Base-by-base conservation (phyloP, 2,329 filamentous ascomycete genomes). In the Trichoderma lentiforme region DNA sequence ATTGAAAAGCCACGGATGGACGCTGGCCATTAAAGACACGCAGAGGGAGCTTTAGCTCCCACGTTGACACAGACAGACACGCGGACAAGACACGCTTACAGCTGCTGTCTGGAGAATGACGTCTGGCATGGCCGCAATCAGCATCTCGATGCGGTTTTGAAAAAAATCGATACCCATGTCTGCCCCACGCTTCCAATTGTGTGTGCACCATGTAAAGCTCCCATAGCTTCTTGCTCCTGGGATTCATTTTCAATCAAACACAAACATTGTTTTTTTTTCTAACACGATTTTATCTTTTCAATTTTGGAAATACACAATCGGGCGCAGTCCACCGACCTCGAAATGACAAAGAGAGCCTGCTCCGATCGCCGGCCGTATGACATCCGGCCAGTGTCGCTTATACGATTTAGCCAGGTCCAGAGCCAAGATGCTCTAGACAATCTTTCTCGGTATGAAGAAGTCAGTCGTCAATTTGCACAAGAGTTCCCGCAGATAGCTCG, bases 381-480 rank as follows among this genome's bases (percentile, higher is more conserved):
- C 1, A 43, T 7, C 7, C 64, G 53, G 51, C 53, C 51, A 1
- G 34, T 30, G 32, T 43, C 64, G 11, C 34, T 21, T 1, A 67
- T 12, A 51, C 62, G n/a, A 51, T 26, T 14, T 8, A 12, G 36
- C 24, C 43, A 47, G 18, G 15, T 32, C 39, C 1, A 24, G 24
- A 43, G 53, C 64, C 32, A 39, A 32, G 64, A 67, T 18, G 64
- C 51, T 43, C 24, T 30, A 15, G 51, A 43, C 8, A 43, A n/a
- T 15, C 24, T 39, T 11, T 43, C 51, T 18, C 53, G 53, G 24
- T 58, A 67, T 58, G 64, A 58, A 58, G 51, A 67, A 67, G 53
- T 58, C 36, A 43, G 56, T 7, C 64, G 64, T 43, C 64, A 58
- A 21, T 67, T 67, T 39, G 64, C 51, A n/a, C 64, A 67, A 24